Evolutionary conservation across 2,329 filamentous ascomycete genomes (phyloP), one percentile per base, ranked within the genome.

Genomic region (Colletotrichum sp.): DNA sequence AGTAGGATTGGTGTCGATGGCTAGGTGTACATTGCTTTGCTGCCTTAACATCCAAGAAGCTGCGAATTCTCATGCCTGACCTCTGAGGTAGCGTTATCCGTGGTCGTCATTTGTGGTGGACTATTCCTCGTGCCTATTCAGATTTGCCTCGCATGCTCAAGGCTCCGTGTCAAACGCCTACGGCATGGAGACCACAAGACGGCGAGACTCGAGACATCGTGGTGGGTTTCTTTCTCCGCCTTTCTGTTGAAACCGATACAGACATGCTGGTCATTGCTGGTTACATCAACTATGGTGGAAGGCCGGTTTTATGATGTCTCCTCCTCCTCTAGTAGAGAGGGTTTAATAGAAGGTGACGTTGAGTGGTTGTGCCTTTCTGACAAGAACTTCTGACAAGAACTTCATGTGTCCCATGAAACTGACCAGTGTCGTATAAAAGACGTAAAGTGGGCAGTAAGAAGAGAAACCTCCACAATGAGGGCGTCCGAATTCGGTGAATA

Each of bases 41-140:
- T 52, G 0, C 10, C 43, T 24, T 10, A 52, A 52, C 0, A 5
- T 52, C 0, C 6, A 24, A 52, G 2, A 0, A 21, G 43, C 0
- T 52, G n/a, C 10, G 1, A 21, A 0, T 21, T 5, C n/a, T 18
- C 43, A 21, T 52, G 10, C 4, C 2, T 4, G 43, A 1, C n/a
- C n/a, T 24, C 43, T 52, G 2, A 52, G 43, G n/a, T 3, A 0
- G n/a, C 10, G 2, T 5, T 4, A 13, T 52, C n/a, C 43, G n/a
- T 1, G 43, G 2, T 1, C n/a, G 10, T 24, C 6, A 8, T 52
- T 0, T 52, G 0, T 13, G 10, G 10, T 52, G 4, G 43, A 13
- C 2, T 21, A 21, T 52, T 21, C 43, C 10, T 52, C 3, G 0
- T 8, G 43, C 0, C 0, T 7, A 48, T 21, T 48, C 43, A 21